phyloP scores from a whole-genome alignment of 257 asterid genomes.

The Salvia miltiorrhiza region DNA sequence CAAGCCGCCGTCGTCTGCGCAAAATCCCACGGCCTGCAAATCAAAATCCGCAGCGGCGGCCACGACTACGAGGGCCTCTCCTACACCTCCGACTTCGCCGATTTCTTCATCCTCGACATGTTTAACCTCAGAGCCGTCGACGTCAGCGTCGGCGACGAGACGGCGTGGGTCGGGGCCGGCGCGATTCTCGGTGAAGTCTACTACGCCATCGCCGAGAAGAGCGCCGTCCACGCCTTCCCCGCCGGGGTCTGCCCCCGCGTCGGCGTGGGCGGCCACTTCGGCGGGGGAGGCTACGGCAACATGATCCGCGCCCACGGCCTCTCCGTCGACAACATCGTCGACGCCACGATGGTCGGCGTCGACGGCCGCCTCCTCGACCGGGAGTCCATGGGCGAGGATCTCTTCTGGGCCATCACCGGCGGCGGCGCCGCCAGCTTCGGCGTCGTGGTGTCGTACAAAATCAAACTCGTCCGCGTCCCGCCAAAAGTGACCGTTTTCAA shows the following conservation, averaged over 20 bases:
- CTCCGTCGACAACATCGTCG: constrained; percentile 36
- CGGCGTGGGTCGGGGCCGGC: constrained; percentile 47
- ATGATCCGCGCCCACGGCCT: constrained; percentile 45
- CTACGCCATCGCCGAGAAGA: constrained; percentile 31
- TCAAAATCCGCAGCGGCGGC: constrained; percentile 48
- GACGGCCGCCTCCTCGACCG: constrained; percentile 26
- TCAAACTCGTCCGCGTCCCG: not conserved
- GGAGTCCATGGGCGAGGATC: not conserved
- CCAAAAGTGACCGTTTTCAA: constrained; percentile 31
- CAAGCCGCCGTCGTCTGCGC: constrained; percentile 36
- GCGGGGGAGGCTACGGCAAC: constrained; percentile 49
- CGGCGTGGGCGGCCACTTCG: constrained; percentile 48
- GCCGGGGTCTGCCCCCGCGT: constrained; percentile 39
- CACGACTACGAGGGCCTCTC: constrained; percentile 47
- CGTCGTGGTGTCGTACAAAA: not conserved
- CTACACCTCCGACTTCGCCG: constrained; percentile 19
- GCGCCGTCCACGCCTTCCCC: constrained; percentile 35
- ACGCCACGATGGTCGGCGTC: constrained; percentile 37
- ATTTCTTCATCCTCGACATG: constrained; percentile 36
- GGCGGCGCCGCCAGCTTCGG: not conserved
- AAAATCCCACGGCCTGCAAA: constrained; percentile 12
- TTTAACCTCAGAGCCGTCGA: constrained; percentile 23
- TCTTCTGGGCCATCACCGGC: not conserved
- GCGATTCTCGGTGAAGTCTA: constrained; percentile 42
- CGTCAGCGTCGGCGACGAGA: constrained; percentile 2